Conservation (phyloP, 768 basidiomycete species). For the Trametes cubensis region DNA sequence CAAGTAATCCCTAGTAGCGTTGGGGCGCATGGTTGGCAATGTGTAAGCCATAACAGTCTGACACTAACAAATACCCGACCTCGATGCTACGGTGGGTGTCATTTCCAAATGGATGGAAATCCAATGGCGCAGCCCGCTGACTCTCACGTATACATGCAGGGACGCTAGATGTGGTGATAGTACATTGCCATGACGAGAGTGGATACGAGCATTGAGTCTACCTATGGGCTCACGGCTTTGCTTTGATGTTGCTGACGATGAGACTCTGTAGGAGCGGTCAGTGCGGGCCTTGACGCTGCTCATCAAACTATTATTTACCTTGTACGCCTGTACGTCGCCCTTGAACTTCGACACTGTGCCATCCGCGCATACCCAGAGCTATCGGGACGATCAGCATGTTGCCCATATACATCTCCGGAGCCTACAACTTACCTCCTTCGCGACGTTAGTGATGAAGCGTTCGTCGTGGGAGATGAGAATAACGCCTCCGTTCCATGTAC, state of each 20-base stretch:
- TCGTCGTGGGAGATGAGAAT: conserved; percentile 97
- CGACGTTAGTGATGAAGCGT: conserved; percentile 88
- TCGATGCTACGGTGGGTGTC: too few species aligned
- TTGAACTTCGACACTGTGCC: conserved; percentile 79
- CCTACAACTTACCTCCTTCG: conserved; percentile 65
- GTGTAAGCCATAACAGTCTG: too few species aligned
- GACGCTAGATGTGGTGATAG: neutral
- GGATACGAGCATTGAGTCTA: neutral
- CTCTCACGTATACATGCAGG: too few species aligned
- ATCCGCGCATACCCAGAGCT: conserved; percentile 95
- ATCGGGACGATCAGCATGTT: conserved; percentile 11
- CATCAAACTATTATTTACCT: conserved; percentile 49
- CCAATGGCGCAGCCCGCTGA: too few species aligned
- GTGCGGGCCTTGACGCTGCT: neutral
- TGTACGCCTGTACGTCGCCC: conserved; percentile 91
- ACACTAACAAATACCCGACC: too few species aligned
- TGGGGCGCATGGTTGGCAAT: too few species aligned
- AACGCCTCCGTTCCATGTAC: conserved; percentile 86
- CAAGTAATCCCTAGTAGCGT: too few species aligned
- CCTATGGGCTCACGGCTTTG: conserved; percentile 29
- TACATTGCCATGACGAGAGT: neutral
- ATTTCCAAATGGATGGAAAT: too few species aligned
- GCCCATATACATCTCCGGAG: conserved; percentile 3
- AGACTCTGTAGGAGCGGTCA: conserved; percentile 51
- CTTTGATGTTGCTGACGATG: conserved; percentile 50